Base-by-base conservation (phyloP, 2,329 filamentous ascomycete species). In the Pseudogymnoascus sp. region DNA sequence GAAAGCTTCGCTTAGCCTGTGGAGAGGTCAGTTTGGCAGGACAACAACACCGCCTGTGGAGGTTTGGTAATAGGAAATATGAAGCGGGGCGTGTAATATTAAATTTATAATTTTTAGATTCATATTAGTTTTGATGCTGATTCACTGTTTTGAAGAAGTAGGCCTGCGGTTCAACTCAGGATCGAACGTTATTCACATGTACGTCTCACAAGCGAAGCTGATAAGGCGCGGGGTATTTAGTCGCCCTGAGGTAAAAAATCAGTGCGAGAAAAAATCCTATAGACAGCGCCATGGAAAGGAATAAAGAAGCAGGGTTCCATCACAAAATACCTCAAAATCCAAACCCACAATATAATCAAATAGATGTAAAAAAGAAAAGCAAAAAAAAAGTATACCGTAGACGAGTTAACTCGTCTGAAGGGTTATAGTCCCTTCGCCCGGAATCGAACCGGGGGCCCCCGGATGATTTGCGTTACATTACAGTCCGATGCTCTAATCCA, bases 361-460 rank as follows among this genome's bases (percentile, higher is more conserved):
- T 50, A 50, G 44, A 50, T 26, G 15, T n/a, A 26, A 3, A n/a
- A n/a, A 26, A 50, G 15, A 26, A 50, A 9, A 2, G 23, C 10
- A 33, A 33, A 15, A 50, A 50, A 50, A 50, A 50, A 50, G 21
- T 26, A 28, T 50, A 28, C 44, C 44, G 21, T 50, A 50, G 23
- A 50, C 44, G 44, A 50, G 44, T 50, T 50, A 26, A 50, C 44
- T 50, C 44, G 44, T 50, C 53, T 60, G 53, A 33, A 60, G 53
- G 53, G 53, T 60, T 60, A 60, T 33, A 60, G 28, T 60, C 53
- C 53, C 53, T 60, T 33, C 53, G 53, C 53, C 53, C 53, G 53
- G 53, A 60, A 60, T 60, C 53, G 53, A 60, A 60, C 53, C 53
- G 53, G 53, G 53, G 53, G 53, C 53, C 53, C 53, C 53, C 53